These are phyloP conservation scores for Pythium brassicae DNA, from an alignment of 352 stramenopile species.

Conservation along the genomic window DNA sequence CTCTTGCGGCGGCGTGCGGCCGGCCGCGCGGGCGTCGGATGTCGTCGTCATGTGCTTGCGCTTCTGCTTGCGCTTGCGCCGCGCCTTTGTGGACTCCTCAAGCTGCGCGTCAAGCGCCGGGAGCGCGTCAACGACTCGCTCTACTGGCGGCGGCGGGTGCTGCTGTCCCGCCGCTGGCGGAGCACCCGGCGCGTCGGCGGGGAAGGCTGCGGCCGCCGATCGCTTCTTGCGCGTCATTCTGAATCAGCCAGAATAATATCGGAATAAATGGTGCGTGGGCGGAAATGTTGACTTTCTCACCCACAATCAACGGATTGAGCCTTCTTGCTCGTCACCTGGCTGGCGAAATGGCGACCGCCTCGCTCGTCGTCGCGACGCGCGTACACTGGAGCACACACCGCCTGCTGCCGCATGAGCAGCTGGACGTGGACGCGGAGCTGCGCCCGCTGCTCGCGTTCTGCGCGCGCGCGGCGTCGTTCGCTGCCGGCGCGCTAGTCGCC, in stretches of 20 bases:
- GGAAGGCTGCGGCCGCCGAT: no score
- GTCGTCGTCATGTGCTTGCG: background rate
- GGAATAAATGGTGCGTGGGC: no score
- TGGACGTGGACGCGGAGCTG: slow-evolving; percentile 45
- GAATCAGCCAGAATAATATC: no score
- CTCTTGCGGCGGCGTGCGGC: background rate
- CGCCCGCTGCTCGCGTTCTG: slow-evolving; percentile 48
- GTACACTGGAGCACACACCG: slow-evolving; percentile 47
- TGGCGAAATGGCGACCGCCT: background rate
- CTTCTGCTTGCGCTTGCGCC: slow-evolving; percentile 4
- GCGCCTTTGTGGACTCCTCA: background rate
- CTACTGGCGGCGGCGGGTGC: background rate
- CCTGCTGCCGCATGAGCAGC: slow-evolving; percentile 39
- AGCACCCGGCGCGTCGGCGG: no score
- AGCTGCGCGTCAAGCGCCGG: background rate
- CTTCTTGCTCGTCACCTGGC: no score
- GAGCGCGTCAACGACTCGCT: background rate
- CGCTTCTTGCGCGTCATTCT: no score
- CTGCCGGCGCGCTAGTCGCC: slow-evolving; percentile 48
- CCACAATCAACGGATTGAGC: no score
- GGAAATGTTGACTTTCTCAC: no score
- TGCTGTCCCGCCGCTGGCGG: no score
- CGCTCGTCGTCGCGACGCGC: slow-evolving; percentile 47
- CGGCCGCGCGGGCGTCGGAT: background rate
- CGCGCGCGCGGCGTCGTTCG: slow-evolving; percentile 40